A percentile compares a stretch with the other conserved stretches of the same genome.
These are phyloP conservation scores for Hypoxylon cercidicola DNA, from an alignment of 495 filamentous ascomycete genomes.

Conservation along the genomic window DNA sequence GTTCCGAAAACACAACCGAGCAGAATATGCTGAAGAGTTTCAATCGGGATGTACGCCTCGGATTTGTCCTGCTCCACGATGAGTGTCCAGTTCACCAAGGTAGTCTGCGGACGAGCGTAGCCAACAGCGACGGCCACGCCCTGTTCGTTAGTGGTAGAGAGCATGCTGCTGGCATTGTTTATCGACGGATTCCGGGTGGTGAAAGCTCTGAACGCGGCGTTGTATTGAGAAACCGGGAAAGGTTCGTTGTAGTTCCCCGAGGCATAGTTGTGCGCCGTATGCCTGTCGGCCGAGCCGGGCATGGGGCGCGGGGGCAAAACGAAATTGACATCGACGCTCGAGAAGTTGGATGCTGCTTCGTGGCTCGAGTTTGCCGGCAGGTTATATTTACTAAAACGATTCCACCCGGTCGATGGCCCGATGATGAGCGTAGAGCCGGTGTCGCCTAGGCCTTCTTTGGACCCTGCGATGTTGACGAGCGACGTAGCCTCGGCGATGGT, in stretches of 20 bases:
- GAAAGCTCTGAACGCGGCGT: conserved; percentile 65
- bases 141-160: conserved; percentile 78
- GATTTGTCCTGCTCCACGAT: conserved; percentile 77
- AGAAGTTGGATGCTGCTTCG: conserved; percentile 49
- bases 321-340: conserved; percentile 54
- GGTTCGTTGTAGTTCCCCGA: conserved; percentile 55
- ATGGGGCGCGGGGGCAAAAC: conserved; percentile 57
- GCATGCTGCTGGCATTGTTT: conserved; percentile 70
- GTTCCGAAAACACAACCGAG: conserved; percentile 88
- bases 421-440: conserved; percentile 75
- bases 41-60: conserved; percentile 81
- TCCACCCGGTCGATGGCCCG: conserved; percentile 70
- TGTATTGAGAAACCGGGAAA: conserved; percentile 68
- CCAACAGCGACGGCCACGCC: conserved; percentile 73
- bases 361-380: conserved; percentile 50
- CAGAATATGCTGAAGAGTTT: conserved; percentile 76
- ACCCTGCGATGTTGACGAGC: conserved; percentile 66
- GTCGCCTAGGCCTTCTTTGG: conserved; percentile 72
- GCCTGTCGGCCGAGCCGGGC: conserved; percentile 54
- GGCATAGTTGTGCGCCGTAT: conserved; percentile 55
- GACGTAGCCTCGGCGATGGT: conserved; percentile 70
- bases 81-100: conserved; percentile 81
- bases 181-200: conserved; percentile 52
- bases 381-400: conserved; percentile 64
- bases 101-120: conserved; percentile 70